phyloP scores from a whole-genome alignment of 2,329 filamentous ascomycete genomes.

The Beauveria sp. region DNA sequence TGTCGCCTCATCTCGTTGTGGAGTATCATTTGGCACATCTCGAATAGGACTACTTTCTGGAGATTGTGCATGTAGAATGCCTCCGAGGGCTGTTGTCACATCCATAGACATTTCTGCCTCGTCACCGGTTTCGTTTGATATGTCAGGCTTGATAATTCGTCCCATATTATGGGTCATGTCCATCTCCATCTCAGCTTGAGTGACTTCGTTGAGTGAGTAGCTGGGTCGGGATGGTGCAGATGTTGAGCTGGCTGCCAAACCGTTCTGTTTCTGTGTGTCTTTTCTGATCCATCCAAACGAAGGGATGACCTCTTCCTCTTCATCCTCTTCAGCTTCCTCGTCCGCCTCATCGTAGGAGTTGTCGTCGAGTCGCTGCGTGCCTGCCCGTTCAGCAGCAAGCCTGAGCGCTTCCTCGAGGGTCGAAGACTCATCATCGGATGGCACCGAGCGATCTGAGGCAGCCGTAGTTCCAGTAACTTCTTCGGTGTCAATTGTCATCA shows the following conservation, averaged over 20 bases:
- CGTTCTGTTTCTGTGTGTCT: conserved; percentile 19
- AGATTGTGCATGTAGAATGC: conserved; percentile 54
- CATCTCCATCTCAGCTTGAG: conserved; percentile 40
- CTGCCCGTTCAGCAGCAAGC: conserved; percentile 67
- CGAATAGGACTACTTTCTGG: conserved; percentile 2
- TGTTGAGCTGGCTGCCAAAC: neutral
- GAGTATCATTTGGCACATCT: conserved; percentile 1
- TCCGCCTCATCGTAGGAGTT: conserved; percentile 29
- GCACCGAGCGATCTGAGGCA: conserved; percentile 49
- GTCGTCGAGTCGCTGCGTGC: conserved; percentile 59
- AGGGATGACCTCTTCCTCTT: conserved; percentile 63
- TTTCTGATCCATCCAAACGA: conserved; percentile 70
- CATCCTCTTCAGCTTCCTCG: conserved; percentile 46
- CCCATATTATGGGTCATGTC: conserved; percentile 50
- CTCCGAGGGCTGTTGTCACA: conserved; percentile 74
- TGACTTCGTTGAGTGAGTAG: conserved; percentile 20
- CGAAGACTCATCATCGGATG: conserved; percentile 57
- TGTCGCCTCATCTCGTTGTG: conserved; percentile 3
- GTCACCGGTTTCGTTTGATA: conserved; percentile 33
- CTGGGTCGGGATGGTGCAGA: neutral
- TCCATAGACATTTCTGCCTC: conserved; percentile 86
- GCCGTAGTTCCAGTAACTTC: conserved; percentile 65
- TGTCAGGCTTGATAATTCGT: conserved; percentile 39
- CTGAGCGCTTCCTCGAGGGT: conserved; percentile 71
- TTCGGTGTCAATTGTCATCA: conserved; percentile 76